Conservation (phyloP, 305 asterid species). For the Fraxinus sp. region DNA sequence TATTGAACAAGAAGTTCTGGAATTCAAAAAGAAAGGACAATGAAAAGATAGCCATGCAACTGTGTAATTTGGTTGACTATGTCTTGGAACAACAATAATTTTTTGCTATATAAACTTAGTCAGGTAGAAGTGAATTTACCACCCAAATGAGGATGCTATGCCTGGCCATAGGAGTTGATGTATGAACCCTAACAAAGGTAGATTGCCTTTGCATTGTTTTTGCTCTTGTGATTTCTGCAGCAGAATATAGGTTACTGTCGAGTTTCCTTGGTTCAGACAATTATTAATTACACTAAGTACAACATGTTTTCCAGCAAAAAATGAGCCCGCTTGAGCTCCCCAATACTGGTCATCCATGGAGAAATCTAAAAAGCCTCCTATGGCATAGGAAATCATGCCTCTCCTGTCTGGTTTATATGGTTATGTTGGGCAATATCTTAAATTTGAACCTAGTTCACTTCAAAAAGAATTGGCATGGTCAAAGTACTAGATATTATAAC, state of each 20-base stretch:
- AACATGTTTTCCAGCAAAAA: not conserved
- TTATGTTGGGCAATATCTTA: not conserved
- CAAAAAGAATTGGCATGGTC: not conserved
- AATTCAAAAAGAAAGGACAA: not conserved
- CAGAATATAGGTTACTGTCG: slow-evolving; percentile 15
- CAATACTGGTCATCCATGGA: not conserved
- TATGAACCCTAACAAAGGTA: slow-evolving; percentile 84
- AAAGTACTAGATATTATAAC: not conserved
- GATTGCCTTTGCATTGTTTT: slow-evolving; percentile 88
- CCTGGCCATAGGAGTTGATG: slow-evolving; percentile 75
- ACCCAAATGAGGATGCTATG: slow-evolving; percentile 79
- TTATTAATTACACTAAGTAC: not conserved
- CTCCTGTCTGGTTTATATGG: not conserved
- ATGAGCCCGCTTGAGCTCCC: not conserved
- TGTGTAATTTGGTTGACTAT: not conserved
- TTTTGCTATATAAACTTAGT: slow-evolving; percentile 8
- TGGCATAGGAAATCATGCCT: not conserved
- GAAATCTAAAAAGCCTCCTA: not conserved
- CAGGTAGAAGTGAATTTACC: slow-evolving; percentile 47
- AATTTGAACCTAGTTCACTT: not conserved
- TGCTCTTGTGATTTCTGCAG: slow-evolving; percentile 68
- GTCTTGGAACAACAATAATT: not conserved
- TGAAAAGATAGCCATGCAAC: not conserved
- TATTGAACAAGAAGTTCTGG: not conserved
- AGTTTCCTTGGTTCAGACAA: slow-evolving; percentile 1